Evolutionary conservation across 1,139 yeast species (phyloP).

Genomic region (Saccharomycopsis hybrid): DNA sequence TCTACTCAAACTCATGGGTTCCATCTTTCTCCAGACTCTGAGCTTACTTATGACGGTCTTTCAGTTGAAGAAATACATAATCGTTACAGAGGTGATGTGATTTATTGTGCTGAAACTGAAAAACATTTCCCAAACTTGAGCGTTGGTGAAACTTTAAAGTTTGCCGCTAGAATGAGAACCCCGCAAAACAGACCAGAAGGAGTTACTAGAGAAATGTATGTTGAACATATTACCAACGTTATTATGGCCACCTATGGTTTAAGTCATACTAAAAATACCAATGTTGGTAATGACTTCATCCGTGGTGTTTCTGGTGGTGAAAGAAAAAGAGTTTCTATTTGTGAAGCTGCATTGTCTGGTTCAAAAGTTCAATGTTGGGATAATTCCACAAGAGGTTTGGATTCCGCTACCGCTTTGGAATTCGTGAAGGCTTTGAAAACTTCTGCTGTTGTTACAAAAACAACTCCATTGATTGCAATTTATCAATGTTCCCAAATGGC

Average conservation of each 20-base stretch:
- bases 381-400: slow-evolving; percentile 56
- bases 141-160: slow-evolving; percentile 52
- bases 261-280: slow-evolving; percentile 59
- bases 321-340: slow-evolving; percentile 75
- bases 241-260: slow-evolving; percentile 58
- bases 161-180: slow-evolving; percentile 48
- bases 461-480: slow-evolving; percentile 57
- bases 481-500: slow-evolving; percentile 67
- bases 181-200: slow-evolving; percentile 46
- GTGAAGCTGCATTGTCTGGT: slow-evolving; percentile 46
- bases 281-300: slow-evolving; percentile 64
- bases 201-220: slow-evolving; percentile 41
- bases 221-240: slow-evolving; percentile 48
- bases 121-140: slow-evolving; percentile 55
- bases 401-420: slow-evolving; percentile 59
- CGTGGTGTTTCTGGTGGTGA: slow-evolving; percentile 87
- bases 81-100: slow-evolving; percentile 49
- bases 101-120: slow-evolving; percentile 57
- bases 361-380: slow-evolving; percentile 51
- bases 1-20: slow-evolving; percentile 45
- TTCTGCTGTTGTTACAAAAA: slow-evolving; percentile 43
- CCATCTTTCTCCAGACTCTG: slow-evolving; percentile 33
- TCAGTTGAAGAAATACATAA: slow-evolving; percentile 34
- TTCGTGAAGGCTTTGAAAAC: slow-evolving; percentile 53
- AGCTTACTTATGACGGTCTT: slow-evolving; percentile 36